These are phyloP conservation scores for Hypoxylon trugodes DNA, from an alignment of 495 filamentous ascomycete species.

Conservation along the genomic window DNA sequence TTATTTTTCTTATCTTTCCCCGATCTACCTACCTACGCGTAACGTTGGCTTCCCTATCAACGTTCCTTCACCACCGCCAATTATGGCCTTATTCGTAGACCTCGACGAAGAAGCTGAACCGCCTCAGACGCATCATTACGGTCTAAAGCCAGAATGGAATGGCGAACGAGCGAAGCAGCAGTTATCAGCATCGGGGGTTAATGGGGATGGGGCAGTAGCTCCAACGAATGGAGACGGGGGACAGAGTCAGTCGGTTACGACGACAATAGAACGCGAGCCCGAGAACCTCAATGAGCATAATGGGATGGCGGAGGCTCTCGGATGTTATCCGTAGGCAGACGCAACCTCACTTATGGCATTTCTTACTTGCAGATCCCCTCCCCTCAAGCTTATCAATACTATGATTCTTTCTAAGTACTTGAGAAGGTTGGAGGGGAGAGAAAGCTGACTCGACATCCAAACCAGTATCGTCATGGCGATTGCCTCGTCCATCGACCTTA, in stretches of 20 bases:
- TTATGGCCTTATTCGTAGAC: constrained; percentile 73
- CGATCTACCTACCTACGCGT: not conserved
- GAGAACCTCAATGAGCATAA: constrained; percentile 70
- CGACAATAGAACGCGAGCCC: constrained; percentile 46
- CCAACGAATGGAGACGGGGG: constrained; percentile 22
- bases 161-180: constrained; percentile 34
- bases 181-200: constrained; percentile 24
- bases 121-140: constrained; percentile 46
- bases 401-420: too few relatives aligned
- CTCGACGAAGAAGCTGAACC: constrained; percentile 66
- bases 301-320: constrained; percentile 78
- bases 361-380: constrained; percentile 38
- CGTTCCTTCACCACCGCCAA: constrained; percentile 13
- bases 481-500: constrained; percentile 79
- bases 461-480: constrained; percentile 78
- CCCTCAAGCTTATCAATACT: constrained; percentile 19
- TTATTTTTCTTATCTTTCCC: not conserved
- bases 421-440: constrained; percentile 23
- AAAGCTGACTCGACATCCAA: constrained; percentile 41
- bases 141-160: constrained; percentile 40
- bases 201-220: constrained; percentile 20
- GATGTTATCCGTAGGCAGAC: constrained; percentile 84
- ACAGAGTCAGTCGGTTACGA: constrained; percentile 27
- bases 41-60: too few relatives aligned
- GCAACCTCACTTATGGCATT: constrained; percentile 39